These are phyloP conservation scores for Alloteropsis semialata DNA, from an alignment of 176 grass and related monocot genomes.

Conservation along the genomic window DNA sequence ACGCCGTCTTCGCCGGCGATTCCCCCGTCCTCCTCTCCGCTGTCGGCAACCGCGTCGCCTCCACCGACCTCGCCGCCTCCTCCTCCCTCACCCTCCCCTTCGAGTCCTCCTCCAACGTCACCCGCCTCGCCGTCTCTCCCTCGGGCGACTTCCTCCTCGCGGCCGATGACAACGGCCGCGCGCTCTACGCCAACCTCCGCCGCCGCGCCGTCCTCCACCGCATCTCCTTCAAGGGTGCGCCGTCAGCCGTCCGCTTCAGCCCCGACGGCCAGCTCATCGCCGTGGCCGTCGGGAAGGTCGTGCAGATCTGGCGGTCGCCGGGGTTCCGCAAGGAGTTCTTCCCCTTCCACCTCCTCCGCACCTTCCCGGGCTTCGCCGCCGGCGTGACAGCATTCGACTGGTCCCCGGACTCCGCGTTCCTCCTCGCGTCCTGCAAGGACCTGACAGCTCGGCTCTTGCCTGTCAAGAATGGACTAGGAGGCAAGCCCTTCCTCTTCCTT, in stretches of 20 bases:
- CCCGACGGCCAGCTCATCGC: conserved; percentile 72
- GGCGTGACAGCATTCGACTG: conserved; percentile 81
- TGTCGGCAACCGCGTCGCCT: conserved; percentile 70
- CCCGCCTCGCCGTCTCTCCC: conserved; percentile 64
- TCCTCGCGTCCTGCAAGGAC: conserved; percentile 88
- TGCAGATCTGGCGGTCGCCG: conserved; percentile 94
- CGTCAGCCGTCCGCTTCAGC: conserved; percentile 68
- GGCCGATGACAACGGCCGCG: conserved; percentile 49
- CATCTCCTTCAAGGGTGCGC: conserved; percentile 62
- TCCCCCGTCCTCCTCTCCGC: conserved; percentile 66
- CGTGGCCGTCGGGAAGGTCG: conserved; percentile 72
- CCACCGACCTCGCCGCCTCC: conserved; percentile 69
- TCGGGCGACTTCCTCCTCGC: conserved; percentile 72
- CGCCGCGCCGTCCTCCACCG: conserved; percentile 80
- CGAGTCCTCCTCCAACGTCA: conserved; percentile 71
- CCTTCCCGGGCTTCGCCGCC: conserved; percentile 65
- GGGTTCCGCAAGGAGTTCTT: conserved; percentile 90
- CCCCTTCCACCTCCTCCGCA: conserved; percentile 85
- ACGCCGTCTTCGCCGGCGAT: conserved; percentile 68
- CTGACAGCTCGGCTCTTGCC: conserved; percentile 67
- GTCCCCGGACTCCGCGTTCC: conserved; percentile 79
- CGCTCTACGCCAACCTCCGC: conserved; percentile 69
- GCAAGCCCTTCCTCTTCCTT: conserved; percentile 79
- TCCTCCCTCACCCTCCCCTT: conserved; percentile 81
- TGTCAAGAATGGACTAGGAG: conserved; percentile 42